Evolutionary conservation across 2,329 filamentous ascomycete species (phyloP).

Genomic region (Chaetomiaceae sp.): DNA sequence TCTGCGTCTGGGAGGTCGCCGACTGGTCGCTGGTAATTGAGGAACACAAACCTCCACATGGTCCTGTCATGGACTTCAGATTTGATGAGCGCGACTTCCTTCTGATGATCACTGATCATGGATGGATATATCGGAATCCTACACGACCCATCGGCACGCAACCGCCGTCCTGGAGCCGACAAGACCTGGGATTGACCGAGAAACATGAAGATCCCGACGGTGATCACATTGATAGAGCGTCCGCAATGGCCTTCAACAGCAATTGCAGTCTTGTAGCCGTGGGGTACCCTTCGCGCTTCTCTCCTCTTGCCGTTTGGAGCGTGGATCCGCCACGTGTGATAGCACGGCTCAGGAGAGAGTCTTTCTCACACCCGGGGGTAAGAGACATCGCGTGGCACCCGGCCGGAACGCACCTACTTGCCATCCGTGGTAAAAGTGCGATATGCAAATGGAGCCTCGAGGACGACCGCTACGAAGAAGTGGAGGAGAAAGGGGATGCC

Average conservation of each 20-base stretch:
- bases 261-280: slow-evolving; percentile 21
- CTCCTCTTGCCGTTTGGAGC: slow-evolving; percentile 19
- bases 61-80: slow-evolving; percentile 11
- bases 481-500: slow-evolving; percentile 8
- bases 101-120: slow-evolving; percentile 9
- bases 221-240: slow-evolving; percentile 10
- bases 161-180: not conserved
- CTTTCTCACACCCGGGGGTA: not conserved
- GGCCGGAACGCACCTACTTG: not conserved
- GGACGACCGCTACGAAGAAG: slow-evolving; percentile 20
- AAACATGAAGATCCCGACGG: slow-evolving; percentile 14
- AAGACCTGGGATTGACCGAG: slow-evolving; percentile 7
- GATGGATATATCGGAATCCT: slow-evolving; percentile 5
- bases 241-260: slow-evolving; percentile 16
- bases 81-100: slow-evolving; percentile 10
- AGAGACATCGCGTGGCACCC: not conserved
- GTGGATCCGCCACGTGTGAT: slow-evolving; percentile 20
- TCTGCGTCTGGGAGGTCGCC: slow-evolving; percentile 14
- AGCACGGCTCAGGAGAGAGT: slow-evolving; percentile 14
- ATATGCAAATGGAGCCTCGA: slow-evolving; percentile 25
- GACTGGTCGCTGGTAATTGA: slow-evolving; percentile 7
- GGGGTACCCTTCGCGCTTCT: slow-evolving; percentile 11
- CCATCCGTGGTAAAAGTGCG: slow-evolving; percentile 16
- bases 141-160: no score
- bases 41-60: slow-evolving; percentile 2